A percentile compares a stretch with the other conserved stretches of the same genome.
Evolutionary conservation across 257 asterid species (phyloP).

Genomic region (Sherardia arvensis): DNA sequence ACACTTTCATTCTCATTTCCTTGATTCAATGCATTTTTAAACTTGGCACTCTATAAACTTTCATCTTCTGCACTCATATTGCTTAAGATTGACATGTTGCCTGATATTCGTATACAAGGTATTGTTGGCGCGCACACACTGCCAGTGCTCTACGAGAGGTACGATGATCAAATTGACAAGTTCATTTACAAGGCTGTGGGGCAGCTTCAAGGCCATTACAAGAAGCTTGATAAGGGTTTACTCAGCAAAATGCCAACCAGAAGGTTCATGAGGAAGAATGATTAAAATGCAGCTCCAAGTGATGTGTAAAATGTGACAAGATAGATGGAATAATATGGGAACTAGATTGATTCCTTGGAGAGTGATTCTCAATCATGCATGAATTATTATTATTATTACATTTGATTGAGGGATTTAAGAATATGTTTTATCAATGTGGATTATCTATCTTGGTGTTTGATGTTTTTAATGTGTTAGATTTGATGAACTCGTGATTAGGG

Average conservation of each 20-base stretch:
- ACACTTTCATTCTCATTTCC: neutral
- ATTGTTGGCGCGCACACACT: conserved; percentile 75
- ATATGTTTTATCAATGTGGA: neutral
- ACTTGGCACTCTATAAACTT: too few species aligned
- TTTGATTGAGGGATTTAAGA: neutral
- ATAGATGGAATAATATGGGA: neutral
- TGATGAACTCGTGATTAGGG: neutral
- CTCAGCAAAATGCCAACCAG: conserved; percentile 45
- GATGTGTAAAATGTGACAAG: neutral
- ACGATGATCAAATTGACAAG: conserved; percentile 66
- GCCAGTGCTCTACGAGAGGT: conserved; percentile 66
- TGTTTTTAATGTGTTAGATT: too few species aligned
- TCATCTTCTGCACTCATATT: neutral
- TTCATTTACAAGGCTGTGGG: conserved; percentile 37
- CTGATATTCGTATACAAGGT: conserved; percentile 25
- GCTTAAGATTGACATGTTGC: neutral
- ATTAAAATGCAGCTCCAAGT: conserved; percentile 19
- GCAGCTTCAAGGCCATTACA: conserved; percentile 48
- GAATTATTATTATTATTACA: neutral
- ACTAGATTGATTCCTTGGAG: neutral
- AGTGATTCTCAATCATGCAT: neutral
- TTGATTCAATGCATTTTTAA: neutral
- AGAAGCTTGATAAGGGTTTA: conserved; percentile 51
- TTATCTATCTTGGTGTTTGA: neutral
- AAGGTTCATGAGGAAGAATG: conserved; percentile 44